phyloP scores from a whole-genome alignment of 805 yeast genomes.

The Saccharomycopsis sp. region DNA sequence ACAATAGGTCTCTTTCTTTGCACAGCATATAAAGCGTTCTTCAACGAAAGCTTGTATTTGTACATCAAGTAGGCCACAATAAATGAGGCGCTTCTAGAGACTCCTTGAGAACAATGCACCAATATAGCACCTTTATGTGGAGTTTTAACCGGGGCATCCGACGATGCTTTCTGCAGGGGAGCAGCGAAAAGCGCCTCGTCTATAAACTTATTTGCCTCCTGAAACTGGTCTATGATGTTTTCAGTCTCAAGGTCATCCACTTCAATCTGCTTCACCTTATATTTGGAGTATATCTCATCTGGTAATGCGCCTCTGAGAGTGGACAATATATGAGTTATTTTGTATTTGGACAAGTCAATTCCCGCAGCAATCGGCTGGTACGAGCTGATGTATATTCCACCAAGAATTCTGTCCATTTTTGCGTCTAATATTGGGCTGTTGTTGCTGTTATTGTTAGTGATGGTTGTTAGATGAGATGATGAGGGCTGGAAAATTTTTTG shows the following conservation, averaged over 20 bases:
- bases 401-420: conserved; percentile 58
- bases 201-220: conserved; percentile 59
- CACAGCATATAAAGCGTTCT: conserved; percentile 72
- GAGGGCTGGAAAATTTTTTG: neutral
- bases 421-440: conserved; percentile 21
- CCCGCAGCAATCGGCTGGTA: conserved; percentile 54
- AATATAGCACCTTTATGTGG: conserved; percentile 42
- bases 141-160: neutral
- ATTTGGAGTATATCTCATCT: conserved; percentile 38
- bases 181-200: conserved; percentile 51
- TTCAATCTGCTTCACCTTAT: conserved; percentile 52
- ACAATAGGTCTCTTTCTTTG: conserved; percentile 52
- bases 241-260: conserved; percentile 67
- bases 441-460: too few relatives aligned
- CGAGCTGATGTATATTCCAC: conserved; percentile 72
- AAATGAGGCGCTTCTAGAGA: conserved; percentile 82
- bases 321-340: conserved; percentile 69
- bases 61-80: conserved; percentile 86
- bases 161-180: conserved; percentile 28
- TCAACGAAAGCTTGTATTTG: conserved; percentile 49
- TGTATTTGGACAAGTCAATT: conserved; percentile 44
- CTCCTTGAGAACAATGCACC: conserved; percentile 87
- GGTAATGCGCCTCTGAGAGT: conserved; percentile 62
- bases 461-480: too few relatives aligned
- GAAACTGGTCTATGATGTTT: conserved; percentile 57